Base-by-base conservation (phyloP, 139 green algal species). In the Edaphochlamys debaryana region DNA sequence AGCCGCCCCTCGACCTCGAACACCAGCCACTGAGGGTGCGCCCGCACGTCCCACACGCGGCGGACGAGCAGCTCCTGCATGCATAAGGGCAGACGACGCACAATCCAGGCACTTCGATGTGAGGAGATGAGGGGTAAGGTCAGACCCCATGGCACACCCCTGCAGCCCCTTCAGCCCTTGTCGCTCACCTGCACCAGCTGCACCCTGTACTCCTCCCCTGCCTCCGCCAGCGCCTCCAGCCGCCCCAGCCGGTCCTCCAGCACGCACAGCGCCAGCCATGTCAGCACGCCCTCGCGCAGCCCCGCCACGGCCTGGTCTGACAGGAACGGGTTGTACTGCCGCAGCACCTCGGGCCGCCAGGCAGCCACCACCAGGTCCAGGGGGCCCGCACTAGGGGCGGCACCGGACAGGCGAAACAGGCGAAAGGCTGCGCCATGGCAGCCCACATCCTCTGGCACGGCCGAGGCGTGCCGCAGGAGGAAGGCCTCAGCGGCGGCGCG, bases 241-340 rank as follows among this genome's bases (percentile, higher is more conserved):
- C 86, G 78, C 36, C 64, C 22, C 56, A 93, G 78, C 58, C 79
- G 68, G 72, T 93, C 90, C 84, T 92, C 88, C 40, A 93, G 86
- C 76, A 93, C 88, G 66, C 88, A 93, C 80, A 92, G 84, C 84
- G 91, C 82, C 84, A 90, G 81, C 88, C 90, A 92, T 29, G 84
- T 4, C 68, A 86, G 69, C 30, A 73, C 60, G 0, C 60, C 19
- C 72, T 34, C 7, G 32, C 37, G 17, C 20, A 92, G 58, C 27
- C 63, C n/a, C 13, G 40, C 34, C 3, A 19, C 29, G 5, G 84
- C 74, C 8, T 30, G 71, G 4, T n/a, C 22, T 38, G 84, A 87
- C 41, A 93, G 69, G 60, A 90, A 88, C 11, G 80, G 85, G 63
- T 91, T 89, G 71, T 85, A 76, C 20, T 52, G 7, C 64, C 69